Conservation (phyloP, 176 grass and related monocot species). For the Echinochloa phyllopogon region DNA sequence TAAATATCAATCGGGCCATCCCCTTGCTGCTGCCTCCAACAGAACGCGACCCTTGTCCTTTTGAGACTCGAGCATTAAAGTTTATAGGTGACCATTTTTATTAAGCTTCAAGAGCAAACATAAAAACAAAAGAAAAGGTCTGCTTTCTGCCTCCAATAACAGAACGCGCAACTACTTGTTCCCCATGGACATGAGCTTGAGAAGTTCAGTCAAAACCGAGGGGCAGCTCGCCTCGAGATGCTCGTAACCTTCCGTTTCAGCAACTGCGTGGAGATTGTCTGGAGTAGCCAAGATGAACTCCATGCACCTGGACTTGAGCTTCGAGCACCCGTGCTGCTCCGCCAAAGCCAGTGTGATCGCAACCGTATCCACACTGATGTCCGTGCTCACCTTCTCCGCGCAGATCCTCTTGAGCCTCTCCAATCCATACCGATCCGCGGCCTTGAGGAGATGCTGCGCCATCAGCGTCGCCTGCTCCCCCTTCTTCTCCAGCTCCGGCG, state of each 20-base stretch:
- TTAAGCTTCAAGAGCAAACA: too few species aligned
- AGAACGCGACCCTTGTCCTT: too few species aligned
- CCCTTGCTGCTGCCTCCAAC: too few species aligned
- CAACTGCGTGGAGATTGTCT: neutral
- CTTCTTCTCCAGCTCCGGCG: conserved; percentile 11
- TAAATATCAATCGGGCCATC: too few species aligned
- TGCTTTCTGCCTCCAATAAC: too few species aligned
- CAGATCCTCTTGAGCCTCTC: conserved; percentile 56
- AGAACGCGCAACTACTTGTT: too few species aligned
- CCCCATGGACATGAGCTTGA: neutral
- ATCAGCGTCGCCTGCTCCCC: neutral
- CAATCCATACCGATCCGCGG: conserved; percentile 53
- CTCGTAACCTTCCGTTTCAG: conserved; percentile 3
- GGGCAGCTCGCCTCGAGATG: conserved; percentile 17
- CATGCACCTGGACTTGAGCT: conserved; percentile 53
- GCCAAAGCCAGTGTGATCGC: conserved; percentile 51
- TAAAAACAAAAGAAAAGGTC: too few species aligned
- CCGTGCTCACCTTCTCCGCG: conserved; percentile 31
- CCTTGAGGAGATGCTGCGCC: conserved; percentile 48
- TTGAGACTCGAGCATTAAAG: too few species aligned
- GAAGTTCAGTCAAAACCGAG: neutral
- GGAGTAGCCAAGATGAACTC: conserved; percentile 35
- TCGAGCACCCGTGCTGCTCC: conserved; percentile 47
- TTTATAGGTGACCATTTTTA: too few species aligned
- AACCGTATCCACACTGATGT: conserved; percentile 29